phyloP scores from a whole-genome alignment of 352 stramenopile species.

The Plasmopara muralis region DNA sequence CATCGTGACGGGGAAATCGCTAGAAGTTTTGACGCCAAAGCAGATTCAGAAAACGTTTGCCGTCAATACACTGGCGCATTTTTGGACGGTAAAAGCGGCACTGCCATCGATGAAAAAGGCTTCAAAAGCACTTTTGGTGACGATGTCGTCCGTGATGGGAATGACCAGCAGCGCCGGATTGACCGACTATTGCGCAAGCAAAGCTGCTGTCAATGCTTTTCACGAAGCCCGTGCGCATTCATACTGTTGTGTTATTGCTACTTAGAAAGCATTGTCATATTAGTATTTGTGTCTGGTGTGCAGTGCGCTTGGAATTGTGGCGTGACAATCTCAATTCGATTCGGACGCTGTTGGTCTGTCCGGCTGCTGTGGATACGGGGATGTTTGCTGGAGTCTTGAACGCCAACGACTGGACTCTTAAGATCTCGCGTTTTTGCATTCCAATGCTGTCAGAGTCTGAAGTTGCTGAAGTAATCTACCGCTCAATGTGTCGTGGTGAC shows the following conservation, averaged over 20 bases:
- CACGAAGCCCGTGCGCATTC: conserved; percentile 42
- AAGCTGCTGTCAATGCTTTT: conserved; percentile 67
- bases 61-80: conserved; percentile 68
- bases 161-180: conserved; percentile 55
- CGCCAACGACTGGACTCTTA: conserved; percentile 31
- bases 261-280: not conserved
- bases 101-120: conserved; percentile 61
- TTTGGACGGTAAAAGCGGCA: conserved; percentile 58
- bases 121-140: conserved; percentile 46
- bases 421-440: conserved; percentile 33
- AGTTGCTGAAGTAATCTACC: conserved; percentile 46
- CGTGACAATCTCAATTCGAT: conserved; percentile 47
- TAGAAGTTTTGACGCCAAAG: conserved; percentile 32
- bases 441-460: conserved; percentile 42
- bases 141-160: conserved; percentile 75
- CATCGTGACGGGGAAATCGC: conserved; percentile 35
- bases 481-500: conserved; percentile 44
- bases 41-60: conserved; percentile 49
- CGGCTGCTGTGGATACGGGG: conserved; percentile 58
- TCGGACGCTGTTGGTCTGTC: conserved; percentile 67
- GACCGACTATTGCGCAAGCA: conserved; percentile 73
- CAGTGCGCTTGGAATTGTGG: conserved; percentile 75
- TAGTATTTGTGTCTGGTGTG: conserved; percentile 1
- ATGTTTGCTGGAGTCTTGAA: conserved; percentile 68
- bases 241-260: not conserved